Evolutionary conservation across 768 basidiomycete genomes (phyloP).

Genomic region (Termitomyces sp.): DNA sequence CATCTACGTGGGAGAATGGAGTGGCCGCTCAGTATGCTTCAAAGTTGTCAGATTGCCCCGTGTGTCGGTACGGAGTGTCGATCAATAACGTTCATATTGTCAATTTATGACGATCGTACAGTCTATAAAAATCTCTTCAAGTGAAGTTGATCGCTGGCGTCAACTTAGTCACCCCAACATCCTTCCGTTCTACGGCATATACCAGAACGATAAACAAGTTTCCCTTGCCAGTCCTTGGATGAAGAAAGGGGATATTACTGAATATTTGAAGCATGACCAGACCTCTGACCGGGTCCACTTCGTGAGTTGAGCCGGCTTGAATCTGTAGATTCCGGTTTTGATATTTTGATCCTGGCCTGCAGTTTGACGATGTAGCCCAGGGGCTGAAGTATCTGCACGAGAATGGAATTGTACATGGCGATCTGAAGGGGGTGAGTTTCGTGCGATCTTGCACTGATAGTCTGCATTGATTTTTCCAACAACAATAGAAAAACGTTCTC

Average conservation of each 20-base stretch:
- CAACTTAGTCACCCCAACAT: conserved; percentile 3
- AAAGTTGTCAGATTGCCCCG: neutral
- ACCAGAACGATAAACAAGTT: neutral
- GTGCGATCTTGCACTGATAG: neutral
- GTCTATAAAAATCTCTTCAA: neutral
- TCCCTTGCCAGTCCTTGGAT: neutral
- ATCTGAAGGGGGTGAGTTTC: neutral
- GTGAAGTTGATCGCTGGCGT: neutral
- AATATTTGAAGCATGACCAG: neutral
- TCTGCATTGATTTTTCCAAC: neutral
- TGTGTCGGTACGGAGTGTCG: neutral
- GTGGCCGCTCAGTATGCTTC: neutral
- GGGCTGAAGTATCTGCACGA: neutral
- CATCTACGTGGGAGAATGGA: conserved; percentile 1
- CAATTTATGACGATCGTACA: neutral
- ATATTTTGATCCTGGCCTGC: neutral
- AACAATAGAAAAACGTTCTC: neutral
- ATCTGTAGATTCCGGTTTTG: neutral
- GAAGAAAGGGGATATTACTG: conserved; percentile 1
- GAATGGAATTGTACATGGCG: neutral
- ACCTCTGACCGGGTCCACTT: neutral
- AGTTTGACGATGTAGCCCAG: neutral
- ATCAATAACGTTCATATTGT: neutral
- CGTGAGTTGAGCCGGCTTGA: neutral
- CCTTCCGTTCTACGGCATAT: conserved; percentile 6